Evolutionary conservation across 1,284 basidiomycete species (phyloP).

Genomic region (Phylloboletellus chloephorus): DNA sequence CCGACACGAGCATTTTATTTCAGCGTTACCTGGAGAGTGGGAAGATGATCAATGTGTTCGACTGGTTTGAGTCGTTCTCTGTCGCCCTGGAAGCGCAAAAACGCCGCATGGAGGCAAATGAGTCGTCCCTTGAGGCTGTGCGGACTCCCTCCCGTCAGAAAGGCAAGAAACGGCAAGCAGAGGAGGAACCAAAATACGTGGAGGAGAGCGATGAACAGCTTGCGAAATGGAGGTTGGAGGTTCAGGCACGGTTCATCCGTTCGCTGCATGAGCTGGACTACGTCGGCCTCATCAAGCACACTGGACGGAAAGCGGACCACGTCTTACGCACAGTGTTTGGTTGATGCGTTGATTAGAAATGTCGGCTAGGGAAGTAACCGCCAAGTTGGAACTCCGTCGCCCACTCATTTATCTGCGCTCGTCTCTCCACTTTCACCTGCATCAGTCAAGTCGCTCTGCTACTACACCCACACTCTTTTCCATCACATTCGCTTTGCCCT

Average conservation of each 20-base stretch:
- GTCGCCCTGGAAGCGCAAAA: constrained; percentile 53
- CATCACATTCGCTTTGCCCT: constrained; percentile 13
- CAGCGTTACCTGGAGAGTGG: constrained; percentile 69
- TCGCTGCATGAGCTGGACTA: constrained; percentile 75
- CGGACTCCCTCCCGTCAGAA: constrained; percentile 27
- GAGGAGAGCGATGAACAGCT: constrained; percentile 37
- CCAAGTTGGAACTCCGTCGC: constrained; percentile 32
- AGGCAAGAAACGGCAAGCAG: constrained; percentile 21
- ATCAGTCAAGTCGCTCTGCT: constrained; percentile 2
- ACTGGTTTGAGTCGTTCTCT: constrained; percentile 74
- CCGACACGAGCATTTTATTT: constrained; percentile 73
- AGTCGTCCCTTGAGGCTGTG: constrained; percentile 12
- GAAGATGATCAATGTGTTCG: constrained; percentile 73
- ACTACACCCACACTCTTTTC: constrained; percentile 24
- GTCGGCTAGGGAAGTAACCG: not conserved
- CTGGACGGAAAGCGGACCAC: constrained; percentile 70
- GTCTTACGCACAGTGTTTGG: constrained; percentile 63
- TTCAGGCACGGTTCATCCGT: constrained; percentile 71
- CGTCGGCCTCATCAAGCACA: constrained; percentile 73
- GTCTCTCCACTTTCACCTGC: not conserved
- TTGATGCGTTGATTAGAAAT: no score
- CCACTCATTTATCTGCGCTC: not conserved
- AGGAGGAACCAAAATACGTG: constrained; percentile 12
- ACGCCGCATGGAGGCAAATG: constrained; percentile 22
- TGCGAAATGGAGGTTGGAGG: constrained; percentile 54